Base-by-base conservation (phyloP, 1,284 basidiomycete species). In the Puccinia polysora region DNA sequence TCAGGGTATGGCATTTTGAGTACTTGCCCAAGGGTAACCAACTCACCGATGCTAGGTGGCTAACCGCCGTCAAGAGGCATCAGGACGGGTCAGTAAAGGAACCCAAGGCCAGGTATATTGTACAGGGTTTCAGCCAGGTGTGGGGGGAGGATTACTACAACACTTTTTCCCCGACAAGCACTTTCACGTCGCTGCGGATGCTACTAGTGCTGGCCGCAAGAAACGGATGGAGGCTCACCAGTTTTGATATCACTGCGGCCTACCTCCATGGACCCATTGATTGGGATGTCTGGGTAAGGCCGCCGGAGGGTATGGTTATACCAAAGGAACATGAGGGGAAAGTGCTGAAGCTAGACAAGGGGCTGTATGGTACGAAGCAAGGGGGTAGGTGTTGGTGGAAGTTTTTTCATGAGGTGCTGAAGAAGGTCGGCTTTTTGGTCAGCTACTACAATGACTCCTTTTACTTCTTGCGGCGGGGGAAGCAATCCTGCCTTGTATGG, bases 351-450 rank as follows among this genome's bases (percentile, higher is more conserved):
- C n/a, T 62, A 15, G 25, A 25, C 6, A 62, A 62, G 28, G 58
- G 25, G 6, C 36, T 62, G 5, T 62, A 62, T 62, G 30, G 36
- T 5, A 62, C 58, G 4, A 62, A 62, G 28, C 30, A 62, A 23
- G 58, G 32, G 5, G 28, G 36, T 7, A 8, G 28, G 5, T 62
- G 58, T 43, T 62, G 58, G 58, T 62, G 58, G 58, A 62, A 62
- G 15, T 28, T 6, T 30, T 36, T 62, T 45, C n/a, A n/a, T n/a
- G n/a, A n/a, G n/a, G n/a, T n/a, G n/a, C n/a, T n/a, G n/a, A n/a
- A n/a, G n/a, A n/a, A n/a, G n/a, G n/a, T n/a, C n/a, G n/a, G n/a
- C n/a, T n/a, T n/a, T n/a, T n/a, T n/a, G n/a, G n/a, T n/a, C n/a
- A n/a, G n/a, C n/a, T n/a, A n/a, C n/a, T n/a, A n/a, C n/a, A n/a